A percentile compares a stretch with the other conserved stretches of the same genome.
Conservation (phyloP, 257 asterid genomes). For the Plantago ovata region DNA sequence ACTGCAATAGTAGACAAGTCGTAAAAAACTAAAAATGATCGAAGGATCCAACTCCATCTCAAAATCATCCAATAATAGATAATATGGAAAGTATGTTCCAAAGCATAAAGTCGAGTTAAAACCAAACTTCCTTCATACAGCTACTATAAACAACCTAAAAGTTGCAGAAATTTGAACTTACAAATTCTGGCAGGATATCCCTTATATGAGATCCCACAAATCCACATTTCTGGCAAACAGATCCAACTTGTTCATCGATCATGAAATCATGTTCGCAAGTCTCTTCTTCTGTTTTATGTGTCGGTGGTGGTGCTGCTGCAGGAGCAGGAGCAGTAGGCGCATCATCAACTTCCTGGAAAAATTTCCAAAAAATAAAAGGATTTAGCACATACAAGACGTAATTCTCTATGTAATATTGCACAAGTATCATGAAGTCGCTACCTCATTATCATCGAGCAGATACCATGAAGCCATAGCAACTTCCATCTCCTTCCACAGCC, state of each 20-base stretch:
- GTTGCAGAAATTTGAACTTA: conserved; percentile 31
- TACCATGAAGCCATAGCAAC: conserved; percentile 83
- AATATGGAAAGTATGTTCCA: neutral
- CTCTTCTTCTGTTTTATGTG: conserved; percentile 27
- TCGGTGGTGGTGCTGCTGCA: conserved; percentile 23
- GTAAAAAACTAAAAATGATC: no score
- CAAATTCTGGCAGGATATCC: conserved; percentile 84
- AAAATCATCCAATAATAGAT: neutral
- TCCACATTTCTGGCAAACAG: conserved; percentile 76
- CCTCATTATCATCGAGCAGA: conserved; percentile 77
- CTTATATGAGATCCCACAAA: conserved; percentile 69
- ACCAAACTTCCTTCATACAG: no score
- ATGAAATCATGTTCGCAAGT: conserved; percentile 69
- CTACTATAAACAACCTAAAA: neutral
- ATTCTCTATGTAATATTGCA: neutral
- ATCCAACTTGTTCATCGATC: conserved; percentile 84
- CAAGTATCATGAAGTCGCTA: conserved; percentile 17
- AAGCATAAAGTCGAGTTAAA: no score
- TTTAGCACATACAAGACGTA: neutral
- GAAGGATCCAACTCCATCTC: neutral
- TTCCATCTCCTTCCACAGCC: conserved; percentile 97
- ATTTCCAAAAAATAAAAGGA: neutral
- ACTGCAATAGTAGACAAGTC: no score
- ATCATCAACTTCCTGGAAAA: conserved; percentile 41
- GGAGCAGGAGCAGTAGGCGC: conserved; percentile 23